Base-by-base conservation (phyloP, 2,329 filamentous ascomycete genomes). In the Metarhizium anisopliae region DNA sequence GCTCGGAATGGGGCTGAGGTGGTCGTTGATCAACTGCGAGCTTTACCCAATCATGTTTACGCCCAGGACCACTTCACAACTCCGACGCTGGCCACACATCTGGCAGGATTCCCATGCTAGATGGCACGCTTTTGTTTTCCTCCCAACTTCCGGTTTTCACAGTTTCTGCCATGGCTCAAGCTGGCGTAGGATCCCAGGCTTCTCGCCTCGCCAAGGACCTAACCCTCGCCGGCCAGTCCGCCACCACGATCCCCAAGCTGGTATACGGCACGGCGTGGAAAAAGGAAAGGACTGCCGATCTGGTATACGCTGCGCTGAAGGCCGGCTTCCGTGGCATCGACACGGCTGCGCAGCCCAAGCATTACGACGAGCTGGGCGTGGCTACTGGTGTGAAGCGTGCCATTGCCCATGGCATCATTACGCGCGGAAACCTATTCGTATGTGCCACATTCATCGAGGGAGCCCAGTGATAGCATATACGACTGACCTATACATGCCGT, bases 251-350 rank as follows among this genome's bases (percentile, higher is more conserved):
- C 61, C 80, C 80, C 5, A 77, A 74, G 59, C 72, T 85, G 35
- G 64, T 94, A 59, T 94, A 94, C 68, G 89, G 89, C 53, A 93
- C 89, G 2, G 89, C 89, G n/a, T 93, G 89, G 89, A 94, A 94
- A 69, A 85, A 86, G 64, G 82, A 86, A 1, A 72, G 72, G 18
- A 90, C 87, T 0, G 77, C 79, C 20, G 74, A 80, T 55, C 76
- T 93, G 2, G 89, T 94, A 25, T 81, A 85, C 62, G 70, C 78
- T 59, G 89, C 90, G 2, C 66, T 94, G 38, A 75, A 76, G 49
- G 73, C 80, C 49, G 89, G 89, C 5, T 94, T 93, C 63, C 78
- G 83, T 36, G 87, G 77, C 50, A 73, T 94, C 58, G 89, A 94
- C 66, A 93, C 89, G 0, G 89, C 89, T 10, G 87, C 86, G 16